These are phyloP conservation scores for Nakazawaea pomicola DNA, from an alignment of 805 yeast genomes.

Conservation along the genomic window DNA sequence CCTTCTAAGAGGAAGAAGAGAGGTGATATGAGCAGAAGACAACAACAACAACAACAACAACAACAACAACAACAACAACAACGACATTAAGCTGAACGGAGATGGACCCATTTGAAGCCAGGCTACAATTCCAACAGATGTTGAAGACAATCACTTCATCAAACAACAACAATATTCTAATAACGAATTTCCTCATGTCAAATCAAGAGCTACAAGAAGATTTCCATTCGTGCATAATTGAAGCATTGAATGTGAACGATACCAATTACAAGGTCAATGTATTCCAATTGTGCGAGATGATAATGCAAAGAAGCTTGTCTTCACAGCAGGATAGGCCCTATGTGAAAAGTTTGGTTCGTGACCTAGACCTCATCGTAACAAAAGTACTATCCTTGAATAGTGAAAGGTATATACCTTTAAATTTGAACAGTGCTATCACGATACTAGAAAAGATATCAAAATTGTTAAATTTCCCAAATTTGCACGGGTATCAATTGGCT, in stretches of 20 bases:
- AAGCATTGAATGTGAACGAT: conserved; percentile 44
- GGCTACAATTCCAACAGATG: conserved; percentile 67
- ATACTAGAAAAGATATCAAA: conserved; percentile 24
- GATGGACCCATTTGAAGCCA: conserved; percentile 90
- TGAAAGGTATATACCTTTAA: conserved; percentile 22
- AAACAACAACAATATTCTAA: conserved; percentile 40
- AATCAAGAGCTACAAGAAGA: conserved; percentile 61
- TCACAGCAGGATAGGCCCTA: conserved; percentile 15
- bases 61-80: not conserved
- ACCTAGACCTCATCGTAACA: conserved; percentile 28
- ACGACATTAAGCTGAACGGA: not conserved
- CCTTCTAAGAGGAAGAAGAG: not conserved
- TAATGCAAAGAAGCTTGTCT: conserved; percentile 36
- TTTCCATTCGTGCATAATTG: conserved; percentile 61
- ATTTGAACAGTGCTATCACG: conserved; percentile 21
- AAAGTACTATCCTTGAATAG: conserved; percentile 30
- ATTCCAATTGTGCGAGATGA: conserved; percentile 64
- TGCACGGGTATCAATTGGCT: conserved; percentile 14
- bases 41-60: not conserved
- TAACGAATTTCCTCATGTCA: conserved; percentile 52
- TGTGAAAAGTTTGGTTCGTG: conserved; percentile 21
- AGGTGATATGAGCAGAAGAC: too few relatives aligned
- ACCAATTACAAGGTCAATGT: conserved; percentile 62
- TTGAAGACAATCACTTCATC: conserved; percentile 65
- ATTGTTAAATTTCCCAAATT: conserved; percentile 16